phyloP scores from a whole-genome alignment of 2,329 filamentous ascomycete genomes.

The Xylogone sp. region DNA sequence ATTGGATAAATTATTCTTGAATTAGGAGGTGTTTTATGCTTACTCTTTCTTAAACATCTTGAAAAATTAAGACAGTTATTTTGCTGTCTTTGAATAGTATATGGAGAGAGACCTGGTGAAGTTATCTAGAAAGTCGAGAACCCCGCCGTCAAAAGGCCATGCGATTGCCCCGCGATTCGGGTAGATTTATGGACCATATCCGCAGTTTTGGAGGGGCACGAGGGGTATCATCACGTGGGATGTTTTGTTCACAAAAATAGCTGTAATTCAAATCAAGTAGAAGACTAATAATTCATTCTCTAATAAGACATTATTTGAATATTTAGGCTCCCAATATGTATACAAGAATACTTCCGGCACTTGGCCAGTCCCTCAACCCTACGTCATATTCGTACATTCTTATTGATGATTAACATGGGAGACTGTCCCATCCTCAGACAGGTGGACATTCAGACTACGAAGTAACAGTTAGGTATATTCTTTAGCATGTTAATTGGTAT shows the following conservation, averaged over 20 bases:
- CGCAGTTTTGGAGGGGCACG: slow-evolving; percentile 7
- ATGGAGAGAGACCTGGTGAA: not conserved
- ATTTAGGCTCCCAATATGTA: not conserved
- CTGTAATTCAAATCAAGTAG: not conserved
- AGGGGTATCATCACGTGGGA: slow-evolving; percentile 7
- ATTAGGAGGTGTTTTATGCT: slow-evolving; percentile 21
- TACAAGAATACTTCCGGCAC: not conserved
- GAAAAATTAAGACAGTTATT: not conserved
- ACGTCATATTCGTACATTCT: not conserved
- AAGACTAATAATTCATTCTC: not conserved
- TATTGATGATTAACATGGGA: slow-evolving; percentile 50
- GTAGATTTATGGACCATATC: slow-evolving; percentile 4
- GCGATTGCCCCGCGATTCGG: slow-evolving; percentile 18
- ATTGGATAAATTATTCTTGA: too few species aligned
- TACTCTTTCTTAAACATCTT: slow-evolving; percentile 95
- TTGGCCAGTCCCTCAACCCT: not conserved
- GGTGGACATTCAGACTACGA: slow-evolving; percentile 55
- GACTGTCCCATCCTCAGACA: slow-evolving; percentile 58
- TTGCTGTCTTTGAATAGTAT: not conserved
- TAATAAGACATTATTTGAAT: not conserved
- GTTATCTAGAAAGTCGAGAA: not conserved
- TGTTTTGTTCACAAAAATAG: not conserved
- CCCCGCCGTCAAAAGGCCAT: not conserved
- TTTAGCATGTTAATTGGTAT: not conserved
- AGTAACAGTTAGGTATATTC: not conserved